Base-by-base conservation (phyloP, 768 basidiomycete genomes). In the Mycena galopus region DNA sequence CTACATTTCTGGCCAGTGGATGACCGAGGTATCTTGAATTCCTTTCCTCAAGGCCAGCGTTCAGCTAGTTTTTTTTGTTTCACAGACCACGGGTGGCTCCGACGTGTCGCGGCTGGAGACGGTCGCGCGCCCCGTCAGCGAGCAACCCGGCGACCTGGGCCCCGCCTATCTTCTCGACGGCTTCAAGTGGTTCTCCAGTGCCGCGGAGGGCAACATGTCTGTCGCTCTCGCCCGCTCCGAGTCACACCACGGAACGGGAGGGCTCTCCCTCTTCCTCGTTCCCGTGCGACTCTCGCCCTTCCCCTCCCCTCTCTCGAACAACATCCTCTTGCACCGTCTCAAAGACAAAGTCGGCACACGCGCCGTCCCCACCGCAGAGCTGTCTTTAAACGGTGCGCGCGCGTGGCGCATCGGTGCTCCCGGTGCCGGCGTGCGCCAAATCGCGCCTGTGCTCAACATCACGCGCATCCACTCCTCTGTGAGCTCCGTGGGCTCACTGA, bases 181-280 rank as follows among this genome's bases (percentile, higher is more conserved):
- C 4, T 89, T 94, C 79, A 94, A 94, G 81, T 94, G 93, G 93
- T 94, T 94, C 80, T 94, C 93, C 19, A 93, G 92, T 75, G 94
- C 94, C 2, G 93, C 93, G 0, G 94, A 95, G 75, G 89, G 91
- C 73, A 84, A 95, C 70, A 83, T 94, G 11, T 87, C 93, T 0
- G 85, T 95, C 29, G 93, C 92, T 1, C 83, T 95, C 7, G 94
- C 93, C 7, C 91, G 93, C 42, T 94, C 93, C 1, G 93, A 92
- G 0, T 79, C 88, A 0, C 69, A 78, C 30, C 74, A 84, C 16
- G 93, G 94, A 8, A 91, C 93, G 0, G 87, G 89, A 11, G 88
- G 88, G 0, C 86, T 94, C 16, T 94, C 93, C 1, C 88, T 95
- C 42, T 94, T 95, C 82, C 84, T 95, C 33, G 84, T 95, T 51